Evolutionary conservation across 1,284 basidiomycete genomes (phyloP).

Genomic region (Puccinia sorghi): DNA sequence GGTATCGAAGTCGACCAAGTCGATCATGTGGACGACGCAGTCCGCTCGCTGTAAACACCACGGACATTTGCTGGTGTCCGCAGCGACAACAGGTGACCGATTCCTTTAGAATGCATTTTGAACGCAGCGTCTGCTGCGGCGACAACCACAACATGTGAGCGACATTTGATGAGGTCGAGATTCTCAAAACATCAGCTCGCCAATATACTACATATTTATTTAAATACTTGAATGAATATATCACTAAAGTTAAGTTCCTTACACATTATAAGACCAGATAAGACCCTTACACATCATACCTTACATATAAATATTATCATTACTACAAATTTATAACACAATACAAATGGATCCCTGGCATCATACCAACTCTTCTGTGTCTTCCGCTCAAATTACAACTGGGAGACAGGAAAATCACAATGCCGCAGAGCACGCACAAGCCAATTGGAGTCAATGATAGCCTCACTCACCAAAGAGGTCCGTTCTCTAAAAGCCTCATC

Average conservation of each 20-base stretch:
- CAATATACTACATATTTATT: too few species aligned
- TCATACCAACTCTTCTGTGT: neutral
- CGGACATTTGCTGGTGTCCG: neutral
- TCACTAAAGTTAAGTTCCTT: too few species aligned
- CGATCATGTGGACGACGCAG: too few species aligned
- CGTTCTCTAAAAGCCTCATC: neutral
- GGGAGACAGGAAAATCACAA: neutral
- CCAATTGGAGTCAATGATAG: neutral
- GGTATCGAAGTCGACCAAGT: too few species aligned
- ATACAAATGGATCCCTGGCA: neutral
- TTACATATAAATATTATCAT: too few species aligned
- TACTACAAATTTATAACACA: too few species aligned
- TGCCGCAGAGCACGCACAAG: neutral
- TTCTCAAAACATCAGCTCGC: too few species aligned
- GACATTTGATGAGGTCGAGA: too few species aligned
- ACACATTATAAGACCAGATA: too few species aligned
- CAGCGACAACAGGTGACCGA: slow-evolving; percentile 8
- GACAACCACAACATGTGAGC: neutral
- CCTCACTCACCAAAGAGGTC: slow-evolving; percentile 7
- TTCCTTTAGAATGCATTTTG: neutral
- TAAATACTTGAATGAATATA: too few species aligned
- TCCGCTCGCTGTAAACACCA: too few species aligned
- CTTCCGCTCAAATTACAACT: neutral
- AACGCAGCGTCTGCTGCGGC: neutral
- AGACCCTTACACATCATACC: too few species aligned